These are phyloP conservation scores for Termitomyces sp. DNA, from an alignment of 1,284 basidiomycete species.

Conservation along the genomic window DNA sequence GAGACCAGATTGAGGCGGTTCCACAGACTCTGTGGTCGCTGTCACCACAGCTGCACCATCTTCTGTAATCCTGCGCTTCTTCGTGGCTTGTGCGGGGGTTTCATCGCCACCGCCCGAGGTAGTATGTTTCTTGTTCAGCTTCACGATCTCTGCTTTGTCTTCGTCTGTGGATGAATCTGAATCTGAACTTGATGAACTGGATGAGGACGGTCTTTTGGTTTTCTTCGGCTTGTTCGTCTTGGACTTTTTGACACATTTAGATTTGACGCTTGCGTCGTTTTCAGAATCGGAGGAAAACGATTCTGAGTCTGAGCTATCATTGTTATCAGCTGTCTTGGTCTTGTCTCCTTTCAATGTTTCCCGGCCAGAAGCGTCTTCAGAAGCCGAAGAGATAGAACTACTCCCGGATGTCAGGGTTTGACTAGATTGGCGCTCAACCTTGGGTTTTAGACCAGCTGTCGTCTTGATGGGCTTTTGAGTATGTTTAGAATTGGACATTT, in stretches of 20 bases:
- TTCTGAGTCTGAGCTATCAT: constrained; percentile 18
- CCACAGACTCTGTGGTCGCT: constrained; percentile 26
- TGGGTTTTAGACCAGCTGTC: constrained; percentile 9
- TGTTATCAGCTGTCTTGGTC: background rate
- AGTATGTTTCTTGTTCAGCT: background rate
- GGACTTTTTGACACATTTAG: background rate
- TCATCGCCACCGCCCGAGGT: constrained; percentile 2
- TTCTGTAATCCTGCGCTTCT: constrained; percentile 50
- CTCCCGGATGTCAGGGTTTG: constrained; percentile 19
- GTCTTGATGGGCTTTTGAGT: constrained; percentile 21
- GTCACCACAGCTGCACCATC: constrained; percentile 47
- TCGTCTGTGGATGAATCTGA: constrained; percentile 24
- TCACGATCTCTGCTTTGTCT: background rate
- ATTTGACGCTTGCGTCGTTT: background rate
- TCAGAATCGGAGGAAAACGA: constrained; percentile 22
- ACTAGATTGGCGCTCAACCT: constrained; percentile 15
- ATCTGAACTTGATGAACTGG: constrained; percentile 19
- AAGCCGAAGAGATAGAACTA: constrained; percentile 4
- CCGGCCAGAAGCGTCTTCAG: constrained; percentile 4
- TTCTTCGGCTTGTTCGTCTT: constrained; percentile 5
- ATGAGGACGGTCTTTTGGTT: constrained; percentile 3
- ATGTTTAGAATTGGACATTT: constrained; percentile 7
- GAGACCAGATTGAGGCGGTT: constrained; percentile 9
- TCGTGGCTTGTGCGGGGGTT: constrained; percentile 13
- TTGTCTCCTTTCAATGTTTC: background rate